Evolutionary conservation across 495 filamentous ascomycete genomes (phyloP).

Genomic region (Ramalina peruviana): DNA sequence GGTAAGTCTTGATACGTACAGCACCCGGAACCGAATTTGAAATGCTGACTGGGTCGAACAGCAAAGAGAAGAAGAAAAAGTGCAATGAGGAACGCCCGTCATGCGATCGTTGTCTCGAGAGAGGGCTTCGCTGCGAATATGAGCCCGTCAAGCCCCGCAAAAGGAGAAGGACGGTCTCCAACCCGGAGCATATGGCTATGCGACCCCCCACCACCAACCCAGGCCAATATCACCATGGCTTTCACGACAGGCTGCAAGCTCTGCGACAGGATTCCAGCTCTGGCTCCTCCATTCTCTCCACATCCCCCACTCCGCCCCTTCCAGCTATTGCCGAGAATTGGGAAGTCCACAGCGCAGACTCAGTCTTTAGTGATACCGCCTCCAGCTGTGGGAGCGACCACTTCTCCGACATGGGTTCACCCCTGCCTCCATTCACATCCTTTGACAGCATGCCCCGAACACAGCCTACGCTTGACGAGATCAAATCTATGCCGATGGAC

Average conservation of each 20-base stretch:
- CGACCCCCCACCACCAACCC: slow-evolving; percentile 18
- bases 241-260: slow-evolving; percentile 18
- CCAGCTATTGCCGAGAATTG: slow-evolving; percentile 19
- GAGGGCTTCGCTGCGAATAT: slow-evolving; percentile 38
- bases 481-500: slow-evolving; percentile 19
- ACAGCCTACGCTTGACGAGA: slow-evolving; percentile 13
- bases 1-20: slow-evolving; percentile 27
- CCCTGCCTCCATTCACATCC: slow-evolving; percentile 16
- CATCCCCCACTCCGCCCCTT: slow-evolving; percentile 17
- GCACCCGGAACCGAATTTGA: slow-evolving; percentile 1
- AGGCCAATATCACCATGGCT: slow-evolving; percentile 16
- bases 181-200: slow-evolving; percentile 19
- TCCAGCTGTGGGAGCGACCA: slow-evolving; percentile 19
- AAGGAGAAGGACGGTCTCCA: slow-evolving; percentile 27
- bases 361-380: slow-evolving; percentile 19
- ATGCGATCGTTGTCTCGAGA: slow-evolving; percentile 43
- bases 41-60: slow-evolving; percentile 7
- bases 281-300: slow-evolving; percentile 18
- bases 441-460: slow-evolving; percentile 17
- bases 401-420: slow-evolving; percentile 17
- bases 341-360: slow-evolving; percentile 20
- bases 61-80: slow-evolving; percentile 53
- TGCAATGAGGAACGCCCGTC: slow-evolving; percentile 46
- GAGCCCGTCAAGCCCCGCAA: slow-evolving; percentile 44
- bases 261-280: slow-evolving; percentile 19